Base-by-base conservation (phyloP, 495 filamentous ascomycete genomes). In the Lophiotrema nucula region DNA sequence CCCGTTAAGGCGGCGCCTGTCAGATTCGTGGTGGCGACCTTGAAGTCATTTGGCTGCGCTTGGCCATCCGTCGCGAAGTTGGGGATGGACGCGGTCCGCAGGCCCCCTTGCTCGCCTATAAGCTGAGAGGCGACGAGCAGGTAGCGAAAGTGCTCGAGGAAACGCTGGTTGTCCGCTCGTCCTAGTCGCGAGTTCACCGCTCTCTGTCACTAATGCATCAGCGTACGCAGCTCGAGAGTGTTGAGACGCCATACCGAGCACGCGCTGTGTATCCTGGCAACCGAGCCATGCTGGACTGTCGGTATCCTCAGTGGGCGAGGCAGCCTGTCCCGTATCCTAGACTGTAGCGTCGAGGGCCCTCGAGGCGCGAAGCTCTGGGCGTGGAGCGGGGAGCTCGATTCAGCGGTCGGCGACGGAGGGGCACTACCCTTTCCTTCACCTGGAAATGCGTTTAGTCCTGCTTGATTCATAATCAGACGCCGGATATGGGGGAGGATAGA, bases 121-220 rank as follows among this genome's bases (percentile, higher is more conserved):
- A 98, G 80, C 67, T 95, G 93, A 35, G 93, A 98, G 24, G 92
- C 91, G 47, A 97, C 86, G 57, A 98, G 92, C 27, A 91, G 87
- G 69, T 97, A 97, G 22, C 93, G 88, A 53, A 97, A 97, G 64
- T 92, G 88, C 76, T 98, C 93, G 44, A 98, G 79, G 66, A 98
- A 98, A 41, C 83, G 81, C 58, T 86, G 79, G 66, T 93, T 96
- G 59, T 96, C 90, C 53, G 83, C 84, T 61, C 86, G 81, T 33
- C 88, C 87, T 58, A 97, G 80, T 49, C 86, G 83, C 38, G 88
- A 87, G 62, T 89, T 92, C 39, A 88, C 79, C 11, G 81, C 80
- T 64, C 73, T 74, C 72, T 83, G 43, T 16, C 28, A 22, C 21
- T 46, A 18, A 22, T 46, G 64, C 27, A 63, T 56, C 22, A 61